Base-by-base conservation (phyloP, 495 filamentous ascomycete species). In the Podospora fimiseda region DNA sequence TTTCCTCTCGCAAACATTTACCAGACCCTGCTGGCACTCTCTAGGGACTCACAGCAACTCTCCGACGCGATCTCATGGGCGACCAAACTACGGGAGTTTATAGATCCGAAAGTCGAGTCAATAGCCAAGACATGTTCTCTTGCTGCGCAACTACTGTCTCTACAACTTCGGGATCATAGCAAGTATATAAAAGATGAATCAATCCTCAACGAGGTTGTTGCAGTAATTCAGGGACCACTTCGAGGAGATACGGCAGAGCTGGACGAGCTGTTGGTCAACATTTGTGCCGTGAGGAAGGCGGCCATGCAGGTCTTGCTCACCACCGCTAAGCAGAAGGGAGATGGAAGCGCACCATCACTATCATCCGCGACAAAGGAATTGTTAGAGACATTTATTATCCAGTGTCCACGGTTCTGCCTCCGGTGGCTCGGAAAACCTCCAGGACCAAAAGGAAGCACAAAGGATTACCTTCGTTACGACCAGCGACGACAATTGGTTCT, bases 201-300 rank as follows among this genome's bases (percentile, higher is more conserved):
- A 15, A 54, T 74, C 3, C 52, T 81, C 1, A 65, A 68, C 3
- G 65, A 72, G 42, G 74, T 84, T 0, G 51, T 86, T 13, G 76
- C 80, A 8, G 71, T 68, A 9, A 60, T 84, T 23, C 70, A 74
- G 47, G 70, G 81, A n/a, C 73, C 80, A 0, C 61, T 89, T 13
- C 78, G 81, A 51, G 87, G 87, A 1, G 83, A 80, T 13, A 64
- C 74, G 3, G 61, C 63, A 9, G 85, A 88, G 49, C 64, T 91
- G n/a, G 86, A 90, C 56, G 84, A 88, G 24, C 70, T 91, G 1
- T 63, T 90, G 13, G 67, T 75, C 13, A 83, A 81, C 52, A 71
- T 87, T n/a, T 83, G 79, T 21, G 73, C 69, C 36, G 72, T 84
- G 20, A 79, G 87, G 55, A 86, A 82, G 58, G 64, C 80, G 15